These are phyloP conservation scores for Cymbidium sinense DNA, from an alignment of 106 monocot genomes.

Conservation along the genomic window DNA sequence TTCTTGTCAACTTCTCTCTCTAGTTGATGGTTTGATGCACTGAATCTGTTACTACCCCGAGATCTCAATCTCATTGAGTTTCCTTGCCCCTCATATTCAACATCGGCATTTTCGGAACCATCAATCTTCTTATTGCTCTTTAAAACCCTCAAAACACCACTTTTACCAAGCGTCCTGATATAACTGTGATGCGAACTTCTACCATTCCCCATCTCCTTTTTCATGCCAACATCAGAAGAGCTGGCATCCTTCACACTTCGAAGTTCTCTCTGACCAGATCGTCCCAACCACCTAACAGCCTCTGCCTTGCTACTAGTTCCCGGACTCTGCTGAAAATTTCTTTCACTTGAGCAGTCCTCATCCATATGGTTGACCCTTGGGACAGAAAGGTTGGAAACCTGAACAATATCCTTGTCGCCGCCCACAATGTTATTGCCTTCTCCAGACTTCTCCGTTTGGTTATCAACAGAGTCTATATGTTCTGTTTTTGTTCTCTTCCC, in stretches of 20 bases:
- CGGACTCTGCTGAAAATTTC: neutral
- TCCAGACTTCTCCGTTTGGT: neutral
- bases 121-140: neutral
- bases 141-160: slow-evolving; percentile 1
- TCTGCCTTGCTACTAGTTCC: neutral
- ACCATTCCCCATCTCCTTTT: neutral
- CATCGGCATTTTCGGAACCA: neutral
- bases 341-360: neutral
- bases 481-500: slow-evolving; percentile 6
- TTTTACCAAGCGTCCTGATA: neutral
- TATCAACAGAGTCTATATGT: neutral
- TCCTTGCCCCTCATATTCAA: neutral
- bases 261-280: neutral
- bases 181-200: neutral
- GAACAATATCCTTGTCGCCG: neutral
- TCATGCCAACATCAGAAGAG: neutral
- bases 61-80: neutral
- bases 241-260: slow-evolving; percentile 3
- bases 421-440: neutral
- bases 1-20: neutral
- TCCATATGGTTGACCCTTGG: neutral
- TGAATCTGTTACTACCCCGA: neutral
- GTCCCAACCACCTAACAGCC: neutral
- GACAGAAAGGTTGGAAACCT: neutral
- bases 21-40: neutral